These are phyloP conservation scores for Kalaharituber pfeilii DNA, from an alignment of 2,329 filamentous ascomycete genomes.

Conservation along the genomic window DNA sequence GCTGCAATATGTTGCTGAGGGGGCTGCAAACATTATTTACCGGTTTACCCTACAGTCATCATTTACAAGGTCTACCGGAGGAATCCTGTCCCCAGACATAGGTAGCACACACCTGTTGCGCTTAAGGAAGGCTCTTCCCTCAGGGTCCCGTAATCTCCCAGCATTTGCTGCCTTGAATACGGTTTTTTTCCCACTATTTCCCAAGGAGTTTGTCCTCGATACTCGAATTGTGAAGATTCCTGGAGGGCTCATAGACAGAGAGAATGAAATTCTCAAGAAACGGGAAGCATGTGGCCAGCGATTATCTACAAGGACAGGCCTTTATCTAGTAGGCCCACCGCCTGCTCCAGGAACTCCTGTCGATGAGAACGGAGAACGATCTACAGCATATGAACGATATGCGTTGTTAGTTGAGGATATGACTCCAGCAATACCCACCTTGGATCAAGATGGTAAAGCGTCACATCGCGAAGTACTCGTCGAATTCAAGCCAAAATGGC, in stretches of 20 bases:
- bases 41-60: conserved; percentile 34
- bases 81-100: conserved; percentile 1
- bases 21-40: conserved; percentile 62
- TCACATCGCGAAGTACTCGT: conserved; percentile 31
- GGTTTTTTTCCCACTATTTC: conserved; percentile 40
- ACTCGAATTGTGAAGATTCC: conserved; percentile 38
- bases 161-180: conserved; percentile 33
- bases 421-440: conserved; percentile 30
- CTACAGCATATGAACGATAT: conserved; percentile 24
- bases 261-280: conserved; percentile 31
- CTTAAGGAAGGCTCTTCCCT: conserved; percentile 40
- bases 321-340: conserved; percentile 30
- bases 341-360: conserved; percentile 20
- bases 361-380: conserved; percentile 28
- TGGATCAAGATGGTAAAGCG: conserved; percentile 15
- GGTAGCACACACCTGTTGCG: conserved; percentile 37
- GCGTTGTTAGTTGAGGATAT: conserved; percentile 62
- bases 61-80: conserved; percentile 3
- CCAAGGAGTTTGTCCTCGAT: conserved; percentile 36
- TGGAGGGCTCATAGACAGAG: conserved; percentile 28
- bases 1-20: conserved; percentile 41
- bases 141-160: conserved; percentile 31
- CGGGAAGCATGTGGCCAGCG: conserved; percentile 32
- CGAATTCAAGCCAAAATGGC: conserved; percentile 77
- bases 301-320: conserved; percentile 34